Conservation (phyloP, 2,329 filamentous ascomycete genomes). For the Hypoxylon sp. region DNA sequence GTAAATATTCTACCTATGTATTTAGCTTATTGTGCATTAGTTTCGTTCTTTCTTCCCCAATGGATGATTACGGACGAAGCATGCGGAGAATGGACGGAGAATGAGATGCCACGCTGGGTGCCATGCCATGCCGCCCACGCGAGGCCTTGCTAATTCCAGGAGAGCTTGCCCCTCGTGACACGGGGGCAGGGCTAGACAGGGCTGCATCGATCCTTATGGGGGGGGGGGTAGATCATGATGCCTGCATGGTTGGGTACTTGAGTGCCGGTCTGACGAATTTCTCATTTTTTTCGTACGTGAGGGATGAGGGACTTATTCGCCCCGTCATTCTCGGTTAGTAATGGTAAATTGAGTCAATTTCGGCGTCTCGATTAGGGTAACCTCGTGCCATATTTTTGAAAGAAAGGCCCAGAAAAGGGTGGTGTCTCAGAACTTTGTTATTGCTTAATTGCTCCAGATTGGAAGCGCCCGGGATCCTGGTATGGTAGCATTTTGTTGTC, state of each 20-base stretch:
- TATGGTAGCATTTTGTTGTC: constrained; percentile 36
- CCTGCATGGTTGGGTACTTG: constrained; percentile 23
- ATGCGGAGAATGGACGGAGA: constrained; percentile 10
- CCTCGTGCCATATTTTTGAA: constrained; percentile 19
- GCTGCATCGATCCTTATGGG: constrained; percentile 37
- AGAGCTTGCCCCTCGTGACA: constrained; percentile 23
- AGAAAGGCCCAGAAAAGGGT: constrained; percentile 15
- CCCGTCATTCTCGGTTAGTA: constrained; percentile 10
- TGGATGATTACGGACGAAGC: constrained; percentile 20
- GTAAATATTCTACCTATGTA: not conserved
- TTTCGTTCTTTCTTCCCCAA: not conserved
- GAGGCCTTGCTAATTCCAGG: constrained; percentile 23
- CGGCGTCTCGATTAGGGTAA: constrained; percentile 17
- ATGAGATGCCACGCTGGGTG: constrained; percentile 12
- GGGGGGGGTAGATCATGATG: constrained; percentile 27
- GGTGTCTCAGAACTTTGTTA: constrained; percentile 2
- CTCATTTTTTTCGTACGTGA: constrained; percentile 17
- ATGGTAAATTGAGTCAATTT: constrained; percentile 31
- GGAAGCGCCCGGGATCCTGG: constrained; percentile 9
- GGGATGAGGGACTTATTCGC: constrained; percentile 38
- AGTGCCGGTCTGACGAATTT: constrained; percentile 11
- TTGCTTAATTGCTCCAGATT: constrained; percentile 25
- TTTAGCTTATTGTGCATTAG: constrained; percentile 3
- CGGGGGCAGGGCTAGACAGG: constrained; percentile 40
- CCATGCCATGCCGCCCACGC: constrained; percentile 19